phyloP scores from a whole-genome alignment of 345 rosid species.

The Kandelia obovata region DNA sequence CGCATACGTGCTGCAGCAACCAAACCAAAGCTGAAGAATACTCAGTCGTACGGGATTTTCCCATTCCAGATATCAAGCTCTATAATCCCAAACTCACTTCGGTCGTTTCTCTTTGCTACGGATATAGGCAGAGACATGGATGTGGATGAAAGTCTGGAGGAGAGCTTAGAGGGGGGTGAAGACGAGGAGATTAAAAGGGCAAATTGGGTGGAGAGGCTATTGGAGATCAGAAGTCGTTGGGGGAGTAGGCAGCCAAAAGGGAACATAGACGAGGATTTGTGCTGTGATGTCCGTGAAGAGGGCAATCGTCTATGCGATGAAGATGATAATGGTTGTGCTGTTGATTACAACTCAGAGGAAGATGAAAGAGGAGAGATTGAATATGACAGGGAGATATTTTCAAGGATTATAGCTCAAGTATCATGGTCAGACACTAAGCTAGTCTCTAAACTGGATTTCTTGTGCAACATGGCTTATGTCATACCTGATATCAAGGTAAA shows the following conservation, averaged over 20 bases:
- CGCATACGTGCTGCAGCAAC: constrained; percentile 42
- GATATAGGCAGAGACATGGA: constrained; percentile 41
- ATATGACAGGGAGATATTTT: constrained; percentile 50
- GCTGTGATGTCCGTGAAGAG: constrained; percentile 22
- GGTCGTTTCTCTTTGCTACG: constrained; percentile 53
- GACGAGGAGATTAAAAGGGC: constrained; percentile 41
- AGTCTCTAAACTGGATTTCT: constrained; percentile 74
- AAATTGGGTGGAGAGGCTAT: constrained; percentile 74
- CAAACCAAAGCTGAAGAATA: constrained; percentile 48
- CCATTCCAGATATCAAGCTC: constrained; percentile 56
- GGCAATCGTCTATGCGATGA: constrained; percentile 32
- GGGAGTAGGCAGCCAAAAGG: constrained; percentile 33
- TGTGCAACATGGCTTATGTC: constrained; percentile 83
- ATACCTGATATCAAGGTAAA: constrained; percentile 63
- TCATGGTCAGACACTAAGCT: constrained; percentile 63
- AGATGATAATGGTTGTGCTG: constrained; percentile 48
- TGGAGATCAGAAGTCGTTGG: constrained; percentile 64
- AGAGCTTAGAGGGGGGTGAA: constrained; percentile 14
- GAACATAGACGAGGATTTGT: constrained; percentile 20
- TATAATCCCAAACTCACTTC: constrained; percentile 49
- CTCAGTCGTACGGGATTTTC: constrained; percentile 52
- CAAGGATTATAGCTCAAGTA: constrained; percentile 42
- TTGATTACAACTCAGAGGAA: constrained; percentile 45
- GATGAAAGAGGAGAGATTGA: constrained; percentile 18
- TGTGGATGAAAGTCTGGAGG: constrained; percentile 18